Evolutionary conservation across 75 land plant genomes (phyloP).

Genomic region (Azolla pinnata): DNA sequence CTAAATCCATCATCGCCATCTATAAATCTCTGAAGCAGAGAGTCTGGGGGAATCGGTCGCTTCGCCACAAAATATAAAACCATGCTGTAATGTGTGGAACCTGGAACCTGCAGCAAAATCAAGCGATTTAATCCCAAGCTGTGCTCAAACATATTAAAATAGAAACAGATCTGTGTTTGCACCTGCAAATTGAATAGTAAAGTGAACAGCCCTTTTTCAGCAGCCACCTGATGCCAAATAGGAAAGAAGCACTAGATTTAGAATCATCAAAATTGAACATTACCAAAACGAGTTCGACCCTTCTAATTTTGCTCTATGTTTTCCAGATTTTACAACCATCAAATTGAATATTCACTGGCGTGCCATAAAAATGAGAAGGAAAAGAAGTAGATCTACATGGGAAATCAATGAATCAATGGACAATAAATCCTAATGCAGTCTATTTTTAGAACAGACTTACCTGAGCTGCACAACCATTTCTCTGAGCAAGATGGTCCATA

Average conservation of each 20-base stretch:
- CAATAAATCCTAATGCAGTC: no score
- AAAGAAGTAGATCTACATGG: no score
- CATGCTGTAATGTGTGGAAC: slow-evolving; percentile 85
- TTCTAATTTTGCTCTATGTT: no score
- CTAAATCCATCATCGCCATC: slow-evolving; percentile 92
- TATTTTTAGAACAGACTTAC: slow-evolving; percentile 23
- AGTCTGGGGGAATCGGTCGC: slow-evolving; percentile 38
- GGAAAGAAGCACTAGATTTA: no score
- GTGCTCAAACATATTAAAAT: not conserved
- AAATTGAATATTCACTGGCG: no score
- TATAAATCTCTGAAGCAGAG: slow-evolving; percentile 73
- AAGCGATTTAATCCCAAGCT: not conserved
- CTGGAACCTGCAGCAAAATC: slow-evolving; percentile 56
- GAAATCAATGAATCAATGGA: no score
- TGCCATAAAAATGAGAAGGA: no score
- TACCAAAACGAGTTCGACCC: no score
- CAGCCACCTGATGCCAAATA: slow-evolving; percentile 83
- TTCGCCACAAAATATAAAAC: slow-evolving; percentile 79
- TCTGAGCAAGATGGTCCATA: slow-evolving; percentile 78
- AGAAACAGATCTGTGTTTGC: no score
- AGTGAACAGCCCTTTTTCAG: slow-evolving; percentile 73
- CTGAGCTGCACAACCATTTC: slow-evolving; percentile 82
- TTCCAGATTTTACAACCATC: no score
- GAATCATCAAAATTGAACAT: no score
- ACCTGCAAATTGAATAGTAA: slow-evolving; percentile 66